Evolutionary conservation across 2,329 filamentous ascomycete species (phyloP).

Genomic region (Fusarium mangiferae): DNA sequence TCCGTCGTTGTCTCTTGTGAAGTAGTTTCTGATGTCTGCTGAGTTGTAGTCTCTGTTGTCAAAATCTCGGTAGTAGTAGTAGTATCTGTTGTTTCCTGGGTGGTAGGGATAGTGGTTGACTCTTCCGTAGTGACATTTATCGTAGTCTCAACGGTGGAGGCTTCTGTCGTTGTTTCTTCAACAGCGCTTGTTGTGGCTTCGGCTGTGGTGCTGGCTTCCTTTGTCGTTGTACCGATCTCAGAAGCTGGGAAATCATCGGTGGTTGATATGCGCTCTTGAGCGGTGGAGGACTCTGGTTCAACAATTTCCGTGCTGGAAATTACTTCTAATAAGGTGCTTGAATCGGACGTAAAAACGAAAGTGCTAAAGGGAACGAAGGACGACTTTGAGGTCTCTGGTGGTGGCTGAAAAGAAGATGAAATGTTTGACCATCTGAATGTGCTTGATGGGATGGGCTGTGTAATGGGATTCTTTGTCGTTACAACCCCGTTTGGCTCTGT

Average conservation of each 20-base stretch:
- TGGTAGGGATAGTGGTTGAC: not conserved
- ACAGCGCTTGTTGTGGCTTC: not conserved
- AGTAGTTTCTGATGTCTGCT: not conserved
- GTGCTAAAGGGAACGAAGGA: not conserved
- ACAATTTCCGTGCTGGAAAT: not conserved
- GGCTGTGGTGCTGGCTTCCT: not conserved
- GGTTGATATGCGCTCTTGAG: not conserved
- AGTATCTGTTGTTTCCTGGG: not conserved
- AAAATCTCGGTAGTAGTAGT: not conserved
- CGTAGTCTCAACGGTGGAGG: not conserved
- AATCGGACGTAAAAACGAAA: not conserved
- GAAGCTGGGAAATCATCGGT: not conserved
- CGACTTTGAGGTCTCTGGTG: not conserved
- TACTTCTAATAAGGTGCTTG: not conserved
- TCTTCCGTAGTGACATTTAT: not conserved
- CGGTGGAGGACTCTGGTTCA: not conserved
- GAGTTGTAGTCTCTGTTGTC: fast-evolving
- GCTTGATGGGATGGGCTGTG: not conserved
- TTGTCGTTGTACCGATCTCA: not conserved
- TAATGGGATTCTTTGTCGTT: not conserved
- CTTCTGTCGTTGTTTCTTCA: not conserved
- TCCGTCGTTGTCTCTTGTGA: not conserved
- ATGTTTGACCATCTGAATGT: not conserved
- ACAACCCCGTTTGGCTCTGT: not conserved
- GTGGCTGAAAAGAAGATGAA: not conserved